phyloP scores from a whole-genome alignment of 2,329 filamentous ascomycete species.

The Sodiomyces alkalinus region DNA sequence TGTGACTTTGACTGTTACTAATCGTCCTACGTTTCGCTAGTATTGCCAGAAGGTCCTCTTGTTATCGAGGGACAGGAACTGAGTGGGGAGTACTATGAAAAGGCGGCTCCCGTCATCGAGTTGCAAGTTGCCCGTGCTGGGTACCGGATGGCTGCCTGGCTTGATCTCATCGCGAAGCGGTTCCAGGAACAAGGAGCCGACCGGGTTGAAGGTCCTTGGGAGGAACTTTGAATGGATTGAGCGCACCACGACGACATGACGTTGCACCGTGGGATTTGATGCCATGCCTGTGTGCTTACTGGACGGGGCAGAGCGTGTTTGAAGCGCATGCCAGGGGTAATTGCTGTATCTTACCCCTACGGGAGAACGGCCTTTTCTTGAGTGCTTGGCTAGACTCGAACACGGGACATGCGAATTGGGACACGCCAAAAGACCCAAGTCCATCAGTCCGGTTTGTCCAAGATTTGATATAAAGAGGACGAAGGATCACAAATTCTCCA shows the following conservation, averaged over 20 bases:
- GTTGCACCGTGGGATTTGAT: background rate
- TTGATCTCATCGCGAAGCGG: constrained; percentile 42
- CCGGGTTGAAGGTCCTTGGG: background rate
- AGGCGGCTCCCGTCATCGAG: constrained; percentile 49
- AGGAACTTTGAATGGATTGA: background rate
- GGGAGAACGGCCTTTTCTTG: no score
- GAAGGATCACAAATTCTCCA: no score
- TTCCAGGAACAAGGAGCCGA: constrained; percentile 6
- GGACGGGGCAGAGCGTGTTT: no score
- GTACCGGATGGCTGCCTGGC: constrained; percentile 51
- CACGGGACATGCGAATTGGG: no score
- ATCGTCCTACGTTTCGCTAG: no score
- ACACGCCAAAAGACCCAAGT: no score
- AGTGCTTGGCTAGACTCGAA: no score
- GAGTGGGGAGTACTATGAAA: constrained; percentile 46
- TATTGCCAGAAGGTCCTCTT: constrained; percentile 44
- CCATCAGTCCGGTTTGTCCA: no score
- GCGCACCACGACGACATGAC: background rate
- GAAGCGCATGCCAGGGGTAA: background rate
- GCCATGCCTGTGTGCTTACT: no score
- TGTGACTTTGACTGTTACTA: no score
- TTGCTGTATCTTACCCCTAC: no score
- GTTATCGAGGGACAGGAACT: constrained; percentile 46
- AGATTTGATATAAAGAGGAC: no score
- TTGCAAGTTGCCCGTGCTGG: constrained; percentile 53